phyloP scores from a whole-genome alignment of 306 rosid species.

The Cucurbita ficifolia region DNA sequence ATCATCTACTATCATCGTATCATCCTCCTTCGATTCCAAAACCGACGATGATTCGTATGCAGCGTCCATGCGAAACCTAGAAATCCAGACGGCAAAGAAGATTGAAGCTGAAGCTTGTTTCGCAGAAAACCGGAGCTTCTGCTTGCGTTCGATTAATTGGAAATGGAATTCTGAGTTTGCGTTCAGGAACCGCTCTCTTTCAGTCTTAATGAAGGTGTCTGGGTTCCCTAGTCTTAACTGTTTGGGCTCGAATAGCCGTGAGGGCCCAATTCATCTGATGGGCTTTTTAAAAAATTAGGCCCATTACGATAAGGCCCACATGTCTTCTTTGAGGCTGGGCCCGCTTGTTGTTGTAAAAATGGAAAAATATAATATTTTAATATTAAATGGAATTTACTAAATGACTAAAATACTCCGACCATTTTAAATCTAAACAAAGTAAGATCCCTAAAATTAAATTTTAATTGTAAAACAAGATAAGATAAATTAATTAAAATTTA shows the following conservation, averaged over 20 bases:
- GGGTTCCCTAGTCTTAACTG: too few species aligned
- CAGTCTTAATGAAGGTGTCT: not conserved
- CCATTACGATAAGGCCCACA: not conserved
- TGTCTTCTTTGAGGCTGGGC: not conserved
- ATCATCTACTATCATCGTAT: not conserved
- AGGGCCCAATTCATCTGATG: not conserved
- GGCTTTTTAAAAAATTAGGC: not conserved
- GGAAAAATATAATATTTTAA: too few species aligned
- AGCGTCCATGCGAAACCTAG: constrained; percentile 18
- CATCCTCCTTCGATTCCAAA: constrained; percentile 10
- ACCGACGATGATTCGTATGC: constrained; percentile 9
- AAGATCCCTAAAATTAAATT: too few species aligned
- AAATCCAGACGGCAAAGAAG: not conserved
- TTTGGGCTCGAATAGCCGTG: not conserved
- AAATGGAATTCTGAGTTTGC: not conserved
- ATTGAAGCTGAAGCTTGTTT: not conserved
- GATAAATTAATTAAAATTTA: too few species aligned
- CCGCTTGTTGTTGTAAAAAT: not conserved
- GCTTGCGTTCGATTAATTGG: constrained; percentile 10
- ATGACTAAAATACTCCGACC: too few species aligned
- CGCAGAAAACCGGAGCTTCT: not conserved
- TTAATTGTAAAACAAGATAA: too few species aligned
- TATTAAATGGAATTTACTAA: too few species aligned
- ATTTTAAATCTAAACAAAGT: too few species aligned
- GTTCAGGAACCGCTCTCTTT: not conserved